Evolutionary conservation across 2,329 filamentous ascomycete genomes (phyloP), one percentile per base, ranked within the genome.

Genomic region (Nemania sp.): DNA sequence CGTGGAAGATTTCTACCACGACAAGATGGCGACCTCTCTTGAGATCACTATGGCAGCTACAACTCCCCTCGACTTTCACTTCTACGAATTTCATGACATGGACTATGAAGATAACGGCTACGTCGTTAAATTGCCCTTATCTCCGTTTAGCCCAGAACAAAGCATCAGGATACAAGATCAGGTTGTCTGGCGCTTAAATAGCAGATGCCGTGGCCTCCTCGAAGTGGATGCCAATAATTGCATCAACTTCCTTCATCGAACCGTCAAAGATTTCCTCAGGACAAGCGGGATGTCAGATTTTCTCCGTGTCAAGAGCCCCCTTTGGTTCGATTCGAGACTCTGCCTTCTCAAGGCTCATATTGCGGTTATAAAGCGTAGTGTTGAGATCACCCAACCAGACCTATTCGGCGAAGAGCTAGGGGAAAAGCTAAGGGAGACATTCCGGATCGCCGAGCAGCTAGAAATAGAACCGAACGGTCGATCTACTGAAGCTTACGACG

Each of bases 1-100:
- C 4, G 64, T 73, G 4, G 70, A 72, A 11, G 47, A 43, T 11
- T 43, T 72, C n/a, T 68, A 73, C 52, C 24, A 56, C 15, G 11
- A 27, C 6, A 55, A 57, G n/a, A 62, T 61, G 41, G 32, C 57
- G 41, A 15, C n/a, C n/a, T 45, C n/a, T 15, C 41, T 45, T 45
- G n/a, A 15, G 41, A n/a, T n/a, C 11, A 45, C n/a, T 13, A 45
- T 15, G 11, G 41, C 11, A 32, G 29, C 29, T 32, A 32, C 41
- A 15, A 13, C 5, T 15, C 41, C n/a, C 41, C 41, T 45, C 41
- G n/a, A n/a, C 41, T 3, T 45, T 3, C n/a, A 13, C 41, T 5
- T 45, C n/a, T 45, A 45, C n/a, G 13, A 15, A 15, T 15, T n/a
- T 5, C 41, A 45, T 15, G 41, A 45, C 13, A 4, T 45, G 11